Base-by-base conservation (phyloP, 495 filamentous ascomycete species). In the Letharia lupina region DNA sequence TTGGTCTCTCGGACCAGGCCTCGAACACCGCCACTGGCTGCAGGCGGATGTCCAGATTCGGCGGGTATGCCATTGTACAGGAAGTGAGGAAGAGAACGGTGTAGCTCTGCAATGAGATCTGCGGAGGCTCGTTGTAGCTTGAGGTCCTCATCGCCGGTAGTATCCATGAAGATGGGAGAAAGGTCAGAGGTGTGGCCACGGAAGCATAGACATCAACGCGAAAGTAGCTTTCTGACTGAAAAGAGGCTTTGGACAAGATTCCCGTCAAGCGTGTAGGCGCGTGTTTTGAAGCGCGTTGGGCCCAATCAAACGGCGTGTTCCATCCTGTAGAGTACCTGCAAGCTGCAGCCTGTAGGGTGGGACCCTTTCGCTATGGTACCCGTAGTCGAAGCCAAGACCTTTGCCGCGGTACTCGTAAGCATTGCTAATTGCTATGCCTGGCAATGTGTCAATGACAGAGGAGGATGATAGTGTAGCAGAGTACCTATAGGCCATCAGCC, bases 71-170 rank as follows among this genome's bases (percentile, higher is more conserved):
- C 70, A 65, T 79, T 82, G 64, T 77, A 75, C 15, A 84, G 73
- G 67, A 83, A 89, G 40, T 71, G 80, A 44, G 69, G 76, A 64
- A 85, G 81, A 66, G 77, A 85, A 60, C 74, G 78, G 78, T 78
- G 72, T 67, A 93, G 85, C 65, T 91, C 87, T 13, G 77, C 72
- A 45, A 93, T 78, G 58, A 93, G 78, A 59, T 90, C 87, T 18
- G 79, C 76, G 5, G 90, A 89, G 48, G 83, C 79, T 56, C 87
- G 86, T 71, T 91, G 88, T 28, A 95, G 82, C 72, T 88, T 85
- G 59, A 91, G 77, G 68, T 93, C 90, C 62, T 81, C 76, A 54
- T 91, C 89, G 31, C 82, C 82, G 3, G 76, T 73, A 52, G 77
- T 78, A 71, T 82, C 79, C 80, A 82, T 82, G 64, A 71, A 67